Evolutionary conservation across 352 stramenopile genomes (phyloP).

Genomic region (Phytophthora foliorum): DNA sequence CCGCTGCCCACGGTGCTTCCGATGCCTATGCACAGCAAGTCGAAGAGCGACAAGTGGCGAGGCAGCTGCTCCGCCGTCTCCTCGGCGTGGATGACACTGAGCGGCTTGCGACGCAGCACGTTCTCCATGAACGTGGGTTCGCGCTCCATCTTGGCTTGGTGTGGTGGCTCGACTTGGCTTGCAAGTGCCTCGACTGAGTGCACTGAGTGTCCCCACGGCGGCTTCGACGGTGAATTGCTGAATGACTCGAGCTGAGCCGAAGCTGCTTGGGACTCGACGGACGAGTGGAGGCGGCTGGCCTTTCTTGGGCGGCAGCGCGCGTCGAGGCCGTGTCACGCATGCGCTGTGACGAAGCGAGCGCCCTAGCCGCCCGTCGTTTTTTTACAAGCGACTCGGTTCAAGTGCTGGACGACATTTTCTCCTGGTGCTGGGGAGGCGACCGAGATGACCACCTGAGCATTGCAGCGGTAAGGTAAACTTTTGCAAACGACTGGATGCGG

Average conservation of each 20-base stretch:
- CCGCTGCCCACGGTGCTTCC: slow-evolving; percentile 93
- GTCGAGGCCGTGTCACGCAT: too few relatives aligned
- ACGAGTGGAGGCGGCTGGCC: slow-evolving; percentile 18
- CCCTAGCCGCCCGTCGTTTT: slow-evolving; percentile 23
- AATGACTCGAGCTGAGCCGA: slow-evolving; percentile 23
- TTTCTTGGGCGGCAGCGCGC: slow-evolving; percentile 13
- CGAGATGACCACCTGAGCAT: too few relatives aligned
- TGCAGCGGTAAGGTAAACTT: neutral
- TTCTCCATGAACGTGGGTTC: slow-evolving; percentile 58
- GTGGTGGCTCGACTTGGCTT: slow-evolving; percentile 3
- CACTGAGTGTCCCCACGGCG: slow-evolving; percentile 33
- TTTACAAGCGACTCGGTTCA: slow-evolving; percentile 18
- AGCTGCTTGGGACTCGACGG: slow-evolving; percentile 2
- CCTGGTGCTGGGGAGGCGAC: slow-evolving; percentile 12
- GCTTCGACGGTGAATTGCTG: slow-evolving; percentile 28
- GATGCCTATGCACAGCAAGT: slow-evolving; percentile 93
- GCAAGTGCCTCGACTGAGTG: slow-evolving; percentile 3
- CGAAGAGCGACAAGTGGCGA: slow-evolving; percentile 85
- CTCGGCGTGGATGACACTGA: slow-evolving; percentile 79
- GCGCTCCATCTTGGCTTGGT: slow-evolving; percentile 34
- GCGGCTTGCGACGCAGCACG: slow-evolving; percentile 75
- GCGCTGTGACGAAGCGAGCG: slow-evolving; percentile 11
- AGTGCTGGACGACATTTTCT: slow-evolving; percentile 25
- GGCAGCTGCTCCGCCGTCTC: slow-evolving; percentile 72
- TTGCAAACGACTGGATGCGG: slow-evolving; percentile 1